phyloP scores from a whole-genome alignment of 2,329 filamentous ascomycete species.

The Lecanicillium sp. region DNA sequence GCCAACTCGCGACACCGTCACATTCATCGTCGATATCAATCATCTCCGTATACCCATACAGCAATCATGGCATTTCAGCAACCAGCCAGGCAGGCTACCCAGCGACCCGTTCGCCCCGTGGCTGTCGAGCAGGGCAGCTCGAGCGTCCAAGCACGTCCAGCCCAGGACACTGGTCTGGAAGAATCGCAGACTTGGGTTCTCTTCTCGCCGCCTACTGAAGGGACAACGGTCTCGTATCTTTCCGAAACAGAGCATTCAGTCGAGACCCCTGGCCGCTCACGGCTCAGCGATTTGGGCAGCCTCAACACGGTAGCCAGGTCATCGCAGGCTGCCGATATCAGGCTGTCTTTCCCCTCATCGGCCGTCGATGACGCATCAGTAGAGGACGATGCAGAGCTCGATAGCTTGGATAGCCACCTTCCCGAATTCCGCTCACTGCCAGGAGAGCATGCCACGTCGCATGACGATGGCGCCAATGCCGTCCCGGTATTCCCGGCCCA shows the following conservation, averaged over 20 bases:
- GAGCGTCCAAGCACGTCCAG: constrained; percentile 17
- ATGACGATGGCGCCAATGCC: constrained; percentile 32
- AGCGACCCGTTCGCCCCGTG: constrained; percentile 36
- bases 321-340: constrained; percentile 37
- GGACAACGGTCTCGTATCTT: constrained; percentile 56
- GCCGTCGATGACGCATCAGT: constrained; percentile 27
- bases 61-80: constrained; percentile 52
- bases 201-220: constrained; percentile 69
- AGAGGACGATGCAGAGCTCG: constrained; percentile 72
- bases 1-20: neutral
- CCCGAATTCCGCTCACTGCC: constrained; percentile 72
- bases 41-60: no score
- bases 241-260: constrained; percentile 61
- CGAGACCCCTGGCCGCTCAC: constrained; percentile 60
- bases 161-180: constrained; percentile 37
- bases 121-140: constrained; percentile 29
- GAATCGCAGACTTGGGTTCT: constrained; percentile 93
- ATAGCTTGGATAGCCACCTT: constrained; percentile 87
- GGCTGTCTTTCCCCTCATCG: constrained; percentile 29
- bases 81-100: constrained; percentile 44
- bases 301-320: constrained; percentile 62
- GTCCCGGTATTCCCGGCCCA: constrained; percentile 78
- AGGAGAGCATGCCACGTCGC: constrained; percentile 16
- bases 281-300: constrained; percentile 73
- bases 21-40: neutral